Conservation (phyloP, 129 eudicot species). For the Glebionis coronaria region DNA sequence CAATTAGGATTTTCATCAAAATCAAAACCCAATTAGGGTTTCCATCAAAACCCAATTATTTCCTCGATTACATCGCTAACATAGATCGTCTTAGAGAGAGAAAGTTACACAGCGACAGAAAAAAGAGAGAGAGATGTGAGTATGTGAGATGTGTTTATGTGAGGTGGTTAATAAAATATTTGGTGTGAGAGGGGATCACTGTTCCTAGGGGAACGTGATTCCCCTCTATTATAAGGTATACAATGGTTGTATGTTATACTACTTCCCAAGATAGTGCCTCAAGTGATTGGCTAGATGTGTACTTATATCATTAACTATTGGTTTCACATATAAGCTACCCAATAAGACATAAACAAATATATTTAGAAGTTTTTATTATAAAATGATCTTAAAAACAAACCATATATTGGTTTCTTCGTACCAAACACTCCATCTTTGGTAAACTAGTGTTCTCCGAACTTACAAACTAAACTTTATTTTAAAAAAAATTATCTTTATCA, state of each 20-base stretch:
- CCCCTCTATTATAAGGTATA: too few species aligned
- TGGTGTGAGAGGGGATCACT: too few species aligned
- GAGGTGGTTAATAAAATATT: too few species aligned
- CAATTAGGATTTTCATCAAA: too few species aligned
- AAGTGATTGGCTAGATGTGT: slow-evolving; percentile 7
- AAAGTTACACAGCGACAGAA: too few species aligned
- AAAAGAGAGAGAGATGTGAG: too few species aligned
- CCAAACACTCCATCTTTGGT: slow-evolving; percentile 17
- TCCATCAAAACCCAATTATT: too few species aligned
- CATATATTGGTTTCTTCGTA: background rate
- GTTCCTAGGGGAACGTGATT: too few species aligned
- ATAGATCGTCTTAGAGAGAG: too few species aligned
- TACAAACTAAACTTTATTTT: background rate
- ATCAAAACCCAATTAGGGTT: too few species aligned
- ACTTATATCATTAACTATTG: slow-evolving; percentile 13
- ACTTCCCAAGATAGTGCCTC: background rate
- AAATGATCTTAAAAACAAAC: background rate
- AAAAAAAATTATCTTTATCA: background rate
- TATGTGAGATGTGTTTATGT: too few species aligned
- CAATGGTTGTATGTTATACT: background rate
- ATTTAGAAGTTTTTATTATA: background rate
- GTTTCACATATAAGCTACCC: slow-evolving; percentile 9
- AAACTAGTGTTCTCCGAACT: slow-evolving; percentile 4
- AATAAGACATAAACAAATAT: background rate
- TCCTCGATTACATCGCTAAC: too few species aligned